Evolutionary conservation across 768 basidiomycete species (phyloP).

Genomic region (Russula sp.): DNA sequence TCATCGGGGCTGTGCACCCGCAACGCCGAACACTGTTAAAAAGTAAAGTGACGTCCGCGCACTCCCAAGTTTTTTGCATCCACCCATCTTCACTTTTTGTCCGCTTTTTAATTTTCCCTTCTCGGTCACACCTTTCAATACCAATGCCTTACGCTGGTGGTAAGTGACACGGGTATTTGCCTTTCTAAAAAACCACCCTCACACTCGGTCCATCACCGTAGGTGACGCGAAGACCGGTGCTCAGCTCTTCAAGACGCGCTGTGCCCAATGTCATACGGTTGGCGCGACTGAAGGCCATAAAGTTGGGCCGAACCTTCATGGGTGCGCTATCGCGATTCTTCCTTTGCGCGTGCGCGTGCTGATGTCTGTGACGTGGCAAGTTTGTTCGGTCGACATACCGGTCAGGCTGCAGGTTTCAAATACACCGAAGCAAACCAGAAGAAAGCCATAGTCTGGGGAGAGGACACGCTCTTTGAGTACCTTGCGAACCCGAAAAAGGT

Average conservation of each 20-base stretch:
- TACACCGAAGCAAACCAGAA: conserved; percentile 95
- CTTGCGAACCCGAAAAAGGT: conserved; percentile 98
- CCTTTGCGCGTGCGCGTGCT: neutral
- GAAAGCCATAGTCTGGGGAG: conserved; percentile 85
- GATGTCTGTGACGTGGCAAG: conserved; percentile 31
- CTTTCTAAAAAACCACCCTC: neutral
- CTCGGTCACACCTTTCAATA: conserved; percentile 6
- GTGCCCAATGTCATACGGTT: conserved; percentile 89
- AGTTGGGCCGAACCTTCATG: conserved; percentile 94
- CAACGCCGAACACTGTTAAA: neutral
- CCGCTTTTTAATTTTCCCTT: neutral
- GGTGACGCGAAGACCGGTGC: conserved; percentile 92
- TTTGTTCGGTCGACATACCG: conserved; percentile 79
- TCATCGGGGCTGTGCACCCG: neutral
- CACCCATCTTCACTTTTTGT: neutral
- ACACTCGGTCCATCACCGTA: conserved; percentile 18
- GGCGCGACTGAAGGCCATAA: conserved; percentile 72
- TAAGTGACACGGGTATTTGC: conserved; percentile 25
- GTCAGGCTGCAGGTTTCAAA: conserved; percentile 76
- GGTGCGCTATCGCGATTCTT: conserved; percentile 41
- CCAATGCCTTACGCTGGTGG: conserved; percentile 41
- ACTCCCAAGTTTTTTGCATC: neutral
- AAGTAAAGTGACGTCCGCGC: neutral
- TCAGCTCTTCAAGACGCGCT: conserved; percentile 92
- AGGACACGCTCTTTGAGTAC: conserved; percentile 90